These are phyloP conservation scores for Physcomitrium patens DNA, from an alignment of 225 moss, liverwort and hornwort species.

Conservation along the genomic window DNA sequence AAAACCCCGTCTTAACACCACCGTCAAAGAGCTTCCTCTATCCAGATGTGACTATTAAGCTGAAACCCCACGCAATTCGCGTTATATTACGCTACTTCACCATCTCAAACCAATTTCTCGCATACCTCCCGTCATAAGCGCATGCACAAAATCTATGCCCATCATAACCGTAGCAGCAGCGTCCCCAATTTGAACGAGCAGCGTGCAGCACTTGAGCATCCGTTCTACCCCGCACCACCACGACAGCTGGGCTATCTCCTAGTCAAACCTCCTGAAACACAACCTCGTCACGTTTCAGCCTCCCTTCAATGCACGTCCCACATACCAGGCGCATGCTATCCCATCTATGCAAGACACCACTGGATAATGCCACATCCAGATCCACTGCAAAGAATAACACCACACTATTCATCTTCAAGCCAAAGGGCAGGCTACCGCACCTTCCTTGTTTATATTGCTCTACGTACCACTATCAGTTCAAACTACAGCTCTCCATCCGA, in stretches of 20 bases:
- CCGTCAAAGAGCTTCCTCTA: conserved; percentile 14
- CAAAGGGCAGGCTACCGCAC: too few relatives aligned
- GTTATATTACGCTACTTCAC: not conserved
- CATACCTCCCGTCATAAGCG: not conserved
- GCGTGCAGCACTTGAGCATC: conserved; percentile 16
- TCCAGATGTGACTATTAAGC: not conserved
- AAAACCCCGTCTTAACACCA: conserved; percentile 3
- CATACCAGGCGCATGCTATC: not conserved
- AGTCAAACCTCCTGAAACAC: conserved; percentile 42
- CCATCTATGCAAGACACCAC: not conserved
- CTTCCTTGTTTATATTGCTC: too few relatives aligned
- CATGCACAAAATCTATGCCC: not conserved
- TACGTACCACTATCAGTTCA: not conserved
- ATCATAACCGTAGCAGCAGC: conserved; percentile 9
- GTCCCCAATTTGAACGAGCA: not conserved
- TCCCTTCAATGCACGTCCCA: not conserved
- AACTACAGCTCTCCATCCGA: conserved; percentile 3
- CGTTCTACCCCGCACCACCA: conserved; percentile 14
- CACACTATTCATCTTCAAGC: too few relatives aligned
- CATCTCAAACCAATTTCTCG: conserved; percentile 10
- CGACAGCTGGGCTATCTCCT: conserved; percentile 27
- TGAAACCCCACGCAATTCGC: not conserved
- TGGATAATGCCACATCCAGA: too few relatives aligned
- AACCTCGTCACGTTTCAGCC: conserved; percentile 34
- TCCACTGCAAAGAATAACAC: too few relatives aligned